phyloP scores from a whole-genome alignment of 164 flowering plant genomes.

The Magnolia officinalis region DNA sequence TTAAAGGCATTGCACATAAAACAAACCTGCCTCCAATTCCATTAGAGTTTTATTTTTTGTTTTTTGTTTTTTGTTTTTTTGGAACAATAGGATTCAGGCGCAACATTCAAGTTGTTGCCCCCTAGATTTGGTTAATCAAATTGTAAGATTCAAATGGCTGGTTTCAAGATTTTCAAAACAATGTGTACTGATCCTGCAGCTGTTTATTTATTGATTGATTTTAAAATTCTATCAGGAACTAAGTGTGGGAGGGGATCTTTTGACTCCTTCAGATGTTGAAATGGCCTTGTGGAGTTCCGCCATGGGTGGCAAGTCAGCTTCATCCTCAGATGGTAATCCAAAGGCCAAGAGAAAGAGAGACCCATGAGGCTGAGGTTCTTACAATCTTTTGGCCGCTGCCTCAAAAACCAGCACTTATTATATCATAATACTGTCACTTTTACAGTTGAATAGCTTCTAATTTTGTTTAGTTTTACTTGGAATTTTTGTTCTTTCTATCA shows the following conservation, averaged over 20 bases:
- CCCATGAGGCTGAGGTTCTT: slow-evolving; percentile 14
- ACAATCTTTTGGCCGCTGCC: neutral
- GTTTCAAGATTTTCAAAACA: no score
- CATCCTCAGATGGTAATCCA: slow-evolving; percentile 18
- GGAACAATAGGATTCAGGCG: no score
- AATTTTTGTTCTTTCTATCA: no score
- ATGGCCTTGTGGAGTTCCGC: slow-evolving; percentile 82
- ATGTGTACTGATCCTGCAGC: neutral
- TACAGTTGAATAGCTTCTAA: neutral
- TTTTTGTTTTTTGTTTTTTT: no score
- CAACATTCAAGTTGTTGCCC: no score
- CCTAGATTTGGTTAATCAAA: no score
- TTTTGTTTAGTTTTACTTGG: no score
- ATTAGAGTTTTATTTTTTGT: no score
- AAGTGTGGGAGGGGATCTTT: slow-evolving; percentile 36
- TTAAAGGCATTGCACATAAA: no score
- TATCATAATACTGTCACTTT: neutral
- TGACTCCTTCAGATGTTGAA: slow-evolving; percentile 82
- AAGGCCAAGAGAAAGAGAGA: slow-evolving; percentile 61
- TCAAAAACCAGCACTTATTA: neutral
- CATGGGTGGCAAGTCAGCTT: slow-evolving; percentile 37
- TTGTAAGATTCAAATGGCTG: no score
- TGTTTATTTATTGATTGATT: neutral
- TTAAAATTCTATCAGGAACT: slow-evolving; percentile 48
- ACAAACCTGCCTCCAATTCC: no score